These are phyloP conservation scores for Talaromyces adpressus DNA, from an alignment of 495 filamentous ascomycete genomes.

Conservation along the genomic window DNA sequence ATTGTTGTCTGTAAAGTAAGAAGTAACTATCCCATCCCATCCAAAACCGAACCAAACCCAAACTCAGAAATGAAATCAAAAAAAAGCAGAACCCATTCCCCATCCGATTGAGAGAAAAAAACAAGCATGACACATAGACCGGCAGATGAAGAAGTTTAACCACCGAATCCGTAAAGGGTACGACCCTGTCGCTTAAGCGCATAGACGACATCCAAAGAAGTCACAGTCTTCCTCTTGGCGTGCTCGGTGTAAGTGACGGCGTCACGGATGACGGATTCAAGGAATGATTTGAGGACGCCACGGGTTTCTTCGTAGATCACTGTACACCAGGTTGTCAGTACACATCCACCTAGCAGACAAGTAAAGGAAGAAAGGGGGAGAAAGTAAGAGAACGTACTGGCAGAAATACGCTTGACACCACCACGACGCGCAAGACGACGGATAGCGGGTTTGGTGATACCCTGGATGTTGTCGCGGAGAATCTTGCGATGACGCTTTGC, in stretches of 20 bases:
- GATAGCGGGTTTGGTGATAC: conserved; percentile 68
- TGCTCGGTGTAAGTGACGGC: conserved; percentile 98
- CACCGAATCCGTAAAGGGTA: conserved; percentile 97
- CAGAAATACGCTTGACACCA: conserved; percentile 61
- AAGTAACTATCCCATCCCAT: background rate
- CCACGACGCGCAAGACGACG: conserved; percentile 58
- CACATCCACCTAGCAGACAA: no score
- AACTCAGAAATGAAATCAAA: background rate
- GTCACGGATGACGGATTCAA: conserved; percentile 70
- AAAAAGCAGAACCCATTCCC: background rate
- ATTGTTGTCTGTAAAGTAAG: background rate
- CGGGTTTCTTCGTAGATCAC: conserved; percentile 67
- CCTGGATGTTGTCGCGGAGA: conserved; percentile 98
- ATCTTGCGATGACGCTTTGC: conserved; percentile 99
- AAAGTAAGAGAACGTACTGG: conserved; percentile 28
- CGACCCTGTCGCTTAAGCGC: conserved; percentile 92
- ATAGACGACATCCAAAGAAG: conserved; percentile 91
- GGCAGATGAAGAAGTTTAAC: conserved; percentile 48
- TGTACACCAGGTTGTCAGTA: conserved; percentile 8
- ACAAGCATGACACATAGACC: conserved; percentile 5
- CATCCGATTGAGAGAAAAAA: background rate
- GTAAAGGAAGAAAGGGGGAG: background rate
- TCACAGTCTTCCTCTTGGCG: conserved; percentile 97
- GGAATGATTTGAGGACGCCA: conserved; percentile 60
- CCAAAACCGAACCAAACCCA: background rate